Base-by-base conservation (phyloP, 2,329 filamentous ascomycete genomes). In the Claviceps fusiformis region DNA sequence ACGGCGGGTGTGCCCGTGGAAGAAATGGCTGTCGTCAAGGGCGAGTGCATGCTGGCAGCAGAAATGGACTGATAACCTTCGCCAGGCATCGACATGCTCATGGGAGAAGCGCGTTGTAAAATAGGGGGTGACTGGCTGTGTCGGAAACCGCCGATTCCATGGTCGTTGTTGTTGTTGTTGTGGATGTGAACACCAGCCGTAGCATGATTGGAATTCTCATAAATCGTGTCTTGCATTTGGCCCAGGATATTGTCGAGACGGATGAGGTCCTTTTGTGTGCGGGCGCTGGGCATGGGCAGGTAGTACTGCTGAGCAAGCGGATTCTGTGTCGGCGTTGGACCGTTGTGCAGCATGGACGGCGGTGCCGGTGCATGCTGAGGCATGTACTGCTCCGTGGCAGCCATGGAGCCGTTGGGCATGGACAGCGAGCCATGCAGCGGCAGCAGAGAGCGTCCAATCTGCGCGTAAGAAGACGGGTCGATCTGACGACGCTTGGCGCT, bases 201-300 rank as follows among this genome's bases (percentile, higher is more conserved):
- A 37, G 89, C 85, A 52, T 90, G 85, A 63, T 84, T 88, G 55
- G 90, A 85, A 68, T 86, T 95, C 73, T 97, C 93, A 67, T 97
- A 97, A 51, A 97, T 89, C 49, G 92, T 96, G 60, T 86, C 85
- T 72, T 96, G 91, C 78, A 97, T 92, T 72, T 96, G 89, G 72
- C 95, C 90, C 55, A 98, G 81, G 69, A 97, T 88, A 66, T 90
- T 87, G 69, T 97, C 93, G 65, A 97, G 91, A 68, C 95, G 90
- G 68, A 95, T 76, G 47, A 98, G 77, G 68, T 98, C 93, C 68
- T 83, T 90, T 79, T 97, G 95, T 51, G 91, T 96, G 65, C 92
- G 85, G 55, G 95, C 79, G 64, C 90, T 95, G 50, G 84, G 83
- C 75, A 95, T 89, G 10, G 90, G 83, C 54, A 93, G 89, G 57